Base-by-base conservation (phyloP, 352 stramenopile species). In the Pythium utonaiense region DNA sequence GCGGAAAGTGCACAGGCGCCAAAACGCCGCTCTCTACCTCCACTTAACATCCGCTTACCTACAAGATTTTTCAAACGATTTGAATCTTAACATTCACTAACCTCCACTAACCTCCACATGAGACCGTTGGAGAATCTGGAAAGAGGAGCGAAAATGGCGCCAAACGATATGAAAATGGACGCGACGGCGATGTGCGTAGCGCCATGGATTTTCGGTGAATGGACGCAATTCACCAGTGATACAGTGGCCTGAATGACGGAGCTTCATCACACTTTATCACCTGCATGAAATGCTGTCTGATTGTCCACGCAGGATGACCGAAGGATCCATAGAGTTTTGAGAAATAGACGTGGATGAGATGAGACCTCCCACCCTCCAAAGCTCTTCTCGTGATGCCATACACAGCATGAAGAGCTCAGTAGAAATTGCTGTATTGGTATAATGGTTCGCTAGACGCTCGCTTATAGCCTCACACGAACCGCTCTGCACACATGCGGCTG, bases 401-500 rank as follows among this genome's bases (percentile, higher is more conserved):
- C n/a, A n/a, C n/a, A n/a, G n/a, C n/a, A n/a, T n/a, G n/a, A n/a
- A n/a, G n/a, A n/a, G n/a, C n/a, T n/a, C n/a, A n/a, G 28, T 33
- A 33, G 28, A 33, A 33, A 9, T 33, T 10, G 9, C 28, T 33
- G n/a, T 33, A 9, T 10, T 33, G 9, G 5, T 33, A 33, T 5
- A 33, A 33, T 33, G 28, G 28, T 10, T 33, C 28, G 28, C 28
- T 33, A 33, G 28, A 33, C 5, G 9, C 28, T 9, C 5, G 5
- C 12, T 44, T 17, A 6, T 17, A 19, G 8, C 22, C 36, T 47
- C 40, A 89, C 33, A 68, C 69, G 60, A 95, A 93, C 28, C 86
- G 83, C 27, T 91, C 71, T 5, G 75, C 74, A 38, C 78, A 89
- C 34, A 96, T 66, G 17, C 77, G 69, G 33, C 83, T 68, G 13